A percentile compares a stretch with the other conserved stretches of the same genome.
phyloP scores from a whole-genome alignment of 1,139 yeast species.

The Sugiyamaella novakii region DNA sequence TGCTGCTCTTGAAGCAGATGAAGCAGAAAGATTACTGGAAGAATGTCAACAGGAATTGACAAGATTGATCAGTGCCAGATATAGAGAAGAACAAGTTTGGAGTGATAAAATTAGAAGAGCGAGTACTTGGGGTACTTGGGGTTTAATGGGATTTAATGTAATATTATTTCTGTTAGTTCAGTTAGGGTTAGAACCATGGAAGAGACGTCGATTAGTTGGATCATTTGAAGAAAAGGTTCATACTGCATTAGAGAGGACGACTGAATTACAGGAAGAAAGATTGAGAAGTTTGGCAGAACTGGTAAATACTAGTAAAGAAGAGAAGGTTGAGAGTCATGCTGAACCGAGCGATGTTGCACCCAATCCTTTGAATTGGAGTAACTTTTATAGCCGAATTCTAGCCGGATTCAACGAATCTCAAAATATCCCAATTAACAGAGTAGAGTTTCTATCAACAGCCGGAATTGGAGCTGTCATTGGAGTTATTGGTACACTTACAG shows the following conservation, averaged over 20 bases:
- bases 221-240: constrained; percentile 69
- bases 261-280: constrained; percentile 11
- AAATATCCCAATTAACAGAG: constrained; percentile 4
- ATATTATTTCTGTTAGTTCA: constrained; percentile 79
- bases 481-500: constrained; percentile 12
- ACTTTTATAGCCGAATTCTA: constrained; percentile 12
- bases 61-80: constrained; percentile 78
- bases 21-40: constrained; percentile 68
- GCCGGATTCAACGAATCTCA: constrained; percentile 1
- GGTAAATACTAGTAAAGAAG: background rate
- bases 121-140: constrained; percentile 96
- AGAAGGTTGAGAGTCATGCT: background rate
- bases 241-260: constrained; percentile 12
- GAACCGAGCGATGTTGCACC: background rate
- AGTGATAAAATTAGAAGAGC: constrained; percentile 92
- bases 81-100: constrained; percentile 98
- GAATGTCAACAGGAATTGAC: constrained; percentile 69
- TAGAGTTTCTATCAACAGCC: constrained; percentile 17
- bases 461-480: constrained; percentile 17
- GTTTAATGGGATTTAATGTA: constrained; percentile 85
- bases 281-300: constrained; percentile 5
- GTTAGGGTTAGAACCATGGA: constrained; percentile 92
- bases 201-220: constrained; percentile 73
- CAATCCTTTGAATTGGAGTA: constrained; percentile 8
- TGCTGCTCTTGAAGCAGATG: constrained; percentile 54